Conservation (phyloP, 2,329 filamentous ascomycete genomes). For the Ceratocystis cacaofunesta region DNA sequence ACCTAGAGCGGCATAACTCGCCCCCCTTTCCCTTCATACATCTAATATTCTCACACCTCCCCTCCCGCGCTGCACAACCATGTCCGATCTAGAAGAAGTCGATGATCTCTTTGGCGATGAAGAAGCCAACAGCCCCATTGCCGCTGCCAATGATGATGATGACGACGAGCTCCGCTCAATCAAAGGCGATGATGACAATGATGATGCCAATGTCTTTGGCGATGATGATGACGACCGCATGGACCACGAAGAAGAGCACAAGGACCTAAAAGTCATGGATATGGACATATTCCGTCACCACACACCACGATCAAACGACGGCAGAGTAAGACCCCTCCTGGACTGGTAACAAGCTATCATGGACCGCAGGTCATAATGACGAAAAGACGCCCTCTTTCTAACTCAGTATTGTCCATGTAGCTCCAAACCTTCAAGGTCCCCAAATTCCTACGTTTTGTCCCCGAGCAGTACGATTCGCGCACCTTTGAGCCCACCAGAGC, state of each 20-base stretch:
- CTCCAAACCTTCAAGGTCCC: conserved; percentile 34
- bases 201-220: conserved; percentile 15
- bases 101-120: conserved; percentile 50
- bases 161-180: conserved; percentile 39
- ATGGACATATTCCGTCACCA: conserved; percentile 53
- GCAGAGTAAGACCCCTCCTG: conserved; percentile 39
- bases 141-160: conserved; percentile 42
- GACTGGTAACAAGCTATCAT: background rate
- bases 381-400: background rate
- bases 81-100: conserved; percentile 43
- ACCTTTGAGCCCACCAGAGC: conserved; percentile 47
- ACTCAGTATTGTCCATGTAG: conserved; percentile 2
- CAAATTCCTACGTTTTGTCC: conserved; percentile 54
- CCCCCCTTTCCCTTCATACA: background rate
- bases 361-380: too few species aligned
- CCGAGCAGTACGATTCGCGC: conserved; percentile 49
- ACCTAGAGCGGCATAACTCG: background rate
- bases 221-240: conserved; percentile 14
- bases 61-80: conserved; percentile 21
- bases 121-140: conserved; percentile 44
- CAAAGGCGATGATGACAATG: conserved; percentile 30
- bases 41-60: background rate
- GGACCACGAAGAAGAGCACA: conserved; percentile 22
- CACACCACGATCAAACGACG: conserved; percentile 55
- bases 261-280: conserved; percentile 45